Evolutionary conservation across 345 rosid genomes (phyloP).

Genomic region (Excoecaria agallocha): DNA sequence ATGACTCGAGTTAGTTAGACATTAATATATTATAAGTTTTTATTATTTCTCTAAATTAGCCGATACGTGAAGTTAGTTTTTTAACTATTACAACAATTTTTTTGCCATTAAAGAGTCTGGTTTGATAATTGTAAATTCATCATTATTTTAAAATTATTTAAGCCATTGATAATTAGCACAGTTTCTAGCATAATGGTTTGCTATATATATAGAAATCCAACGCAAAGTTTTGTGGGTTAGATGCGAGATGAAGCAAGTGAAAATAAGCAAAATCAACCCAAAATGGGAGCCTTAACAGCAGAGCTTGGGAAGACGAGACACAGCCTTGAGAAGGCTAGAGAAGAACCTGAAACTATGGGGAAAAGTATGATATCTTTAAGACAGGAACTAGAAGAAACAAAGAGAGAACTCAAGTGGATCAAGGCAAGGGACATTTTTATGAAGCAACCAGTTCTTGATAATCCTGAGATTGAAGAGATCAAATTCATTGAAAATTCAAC

Average conservation of each 20-base stretch:
- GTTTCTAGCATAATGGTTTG: too few species aligned
- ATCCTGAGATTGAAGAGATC: slow-evolving; percentile 32
- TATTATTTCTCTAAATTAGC: too few species aligned
- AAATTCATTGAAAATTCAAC: slow-evolving; percentile 20
- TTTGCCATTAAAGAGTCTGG: too few species aligned
- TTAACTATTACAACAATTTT: too few species aligned
- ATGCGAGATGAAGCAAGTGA: slow-evolving; percentile 26
- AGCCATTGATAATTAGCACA: too few species aligned
- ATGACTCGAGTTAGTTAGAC: too few species aligned
- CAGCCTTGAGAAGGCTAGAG: slow-evolving; percentile 41
- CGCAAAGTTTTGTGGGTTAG: slow-evolving; percentile 13
- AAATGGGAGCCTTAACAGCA: slow-evolving; percentile 28
- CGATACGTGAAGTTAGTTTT: too few species aligned
- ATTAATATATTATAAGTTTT: too few species aligned
- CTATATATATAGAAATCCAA: background rate
- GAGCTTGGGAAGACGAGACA: slow-evolving; percentile 61
- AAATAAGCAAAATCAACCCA: slow-evolving; percentile 27
- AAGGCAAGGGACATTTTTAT: slow-evolving; percentile 16
- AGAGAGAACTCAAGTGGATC: slow-evolving; percentile 40
- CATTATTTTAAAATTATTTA: background rate
- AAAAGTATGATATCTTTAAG: slow-evolving; percentile 34
- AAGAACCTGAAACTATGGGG: slow-evolving; percentile 41
- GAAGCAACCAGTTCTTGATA: slow-evolving; percentile 18
- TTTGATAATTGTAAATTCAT: background rate
- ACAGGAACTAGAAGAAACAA: slow-evolving; percentile 48